Evolutionary conservation across 2,329 filamentous ascomycete species (phyloP).

Genomic region (Xylaria sp.): DNA sequence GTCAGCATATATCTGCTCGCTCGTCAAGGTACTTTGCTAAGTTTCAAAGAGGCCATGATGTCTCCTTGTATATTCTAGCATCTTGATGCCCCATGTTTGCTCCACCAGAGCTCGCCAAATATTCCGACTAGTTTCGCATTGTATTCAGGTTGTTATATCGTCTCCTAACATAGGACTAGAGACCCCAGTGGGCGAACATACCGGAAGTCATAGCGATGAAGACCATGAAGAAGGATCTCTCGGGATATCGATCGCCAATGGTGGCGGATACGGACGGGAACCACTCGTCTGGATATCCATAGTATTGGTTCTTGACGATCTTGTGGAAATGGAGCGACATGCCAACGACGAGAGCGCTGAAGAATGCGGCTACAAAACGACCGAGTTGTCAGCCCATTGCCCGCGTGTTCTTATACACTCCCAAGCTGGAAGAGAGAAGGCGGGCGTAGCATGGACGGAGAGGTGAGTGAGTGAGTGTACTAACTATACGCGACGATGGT

Average conservation of each 20-base stretch:
- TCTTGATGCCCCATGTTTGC: not conserved
- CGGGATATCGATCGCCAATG: constrained; percentile 96
- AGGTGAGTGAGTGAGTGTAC: constrained; percentile 46
- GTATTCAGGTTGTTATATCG: not conserved
- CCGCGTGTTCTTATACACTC: not conserved
- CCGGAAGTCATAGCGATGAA: constrained; percentile 97
- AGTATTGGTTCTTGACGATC: constrained; percentile 97
- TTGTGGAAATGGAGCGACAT: constrained; percentile 89
- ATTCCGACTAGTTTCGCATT: not conserved
- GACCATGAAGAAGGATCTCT: constrained; percentile 95
- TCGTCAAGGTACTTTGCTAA: not conserved
- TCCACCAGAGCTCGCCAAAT: not conserved
- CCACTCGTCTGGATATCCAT: constrained; percentile 94
- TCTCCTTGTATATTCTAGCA: not conserved
- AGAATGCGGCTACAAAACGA: constrained; percentile 73
- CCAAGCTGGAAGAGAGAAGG: not conserved
- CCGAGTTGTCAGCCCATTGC: constrained; percentile 13
- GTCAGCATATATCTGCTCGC: constrained; percentile 30
- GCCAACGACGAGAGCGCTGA: constrained; percentile 86
- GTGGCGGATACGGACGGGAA: constrained; percentile 96
- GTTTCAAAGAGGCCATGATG: not conserved
- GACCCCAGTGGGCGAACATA: constrained; percentile 53
- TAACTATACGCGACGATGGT: constrained; percentile 84
- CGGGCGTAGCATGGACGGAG: not conserved
- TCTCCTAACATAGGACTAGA: not conserved